These are phyloP conservation scores for Pichia paraexigua DNA, from an alignment of 805 yeast species.

Conservation along the genomic window DNA sequence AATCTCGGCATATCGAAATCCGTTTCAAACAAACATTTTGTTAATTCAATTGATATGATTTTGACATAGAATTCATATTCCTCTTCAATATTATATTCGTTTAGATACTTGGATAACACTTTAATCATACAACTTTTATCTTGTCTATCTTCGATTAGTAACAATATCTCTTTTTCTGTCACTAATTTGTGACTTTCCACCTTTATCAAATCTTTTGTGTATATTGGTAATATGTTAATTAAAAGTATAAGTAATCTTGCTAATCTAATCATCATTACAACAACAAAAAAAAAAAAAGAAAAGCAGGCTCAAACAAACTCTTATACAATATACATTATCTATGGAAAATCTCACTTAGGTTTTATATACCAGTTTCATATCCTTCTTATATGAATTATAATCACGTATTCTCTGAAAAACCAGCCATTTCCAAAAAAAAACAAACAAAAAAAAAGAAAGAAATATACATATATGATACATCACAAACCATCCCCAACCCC, in stretches of 20 bases:
- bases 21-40: slow-evolving; percentile 13
- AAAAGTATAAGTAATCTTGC: not conserved
- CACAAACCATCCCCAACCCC: too few species aligned
- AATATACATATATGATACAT: slow-evolving; percentile 5
- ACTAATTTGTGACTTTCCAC: not conserved
- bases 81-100: not conserved
- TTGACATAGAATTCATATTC: slow-evolving; percentile 1
- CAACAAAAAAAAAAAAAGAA: too few species aligned
- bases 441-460: too few species aligned
- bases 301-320: too few species aligned
- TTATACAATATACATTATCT: not conserved
- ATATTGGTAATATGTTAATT: not conserved
- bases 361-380: not conserved
- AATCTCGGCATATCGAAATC: not conserved
- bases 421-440: not conserved
- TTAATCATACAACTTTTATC: not conserved
- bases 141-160: not conserved
- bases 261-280: not conserved
- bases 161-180: not conserved
- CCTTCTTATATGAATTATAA: not conserved
- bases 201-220: not conserved
- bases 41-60: slow-evolving; percentile 11
- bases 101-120: not conserved
- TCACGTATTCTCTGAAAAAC: not conserved
- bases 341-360: not conserved